phyloP scores from a whole-genome alignment of 2,329 filamentous ascomycete genomes.

The Scortechinia acanthostroma region DNA sequence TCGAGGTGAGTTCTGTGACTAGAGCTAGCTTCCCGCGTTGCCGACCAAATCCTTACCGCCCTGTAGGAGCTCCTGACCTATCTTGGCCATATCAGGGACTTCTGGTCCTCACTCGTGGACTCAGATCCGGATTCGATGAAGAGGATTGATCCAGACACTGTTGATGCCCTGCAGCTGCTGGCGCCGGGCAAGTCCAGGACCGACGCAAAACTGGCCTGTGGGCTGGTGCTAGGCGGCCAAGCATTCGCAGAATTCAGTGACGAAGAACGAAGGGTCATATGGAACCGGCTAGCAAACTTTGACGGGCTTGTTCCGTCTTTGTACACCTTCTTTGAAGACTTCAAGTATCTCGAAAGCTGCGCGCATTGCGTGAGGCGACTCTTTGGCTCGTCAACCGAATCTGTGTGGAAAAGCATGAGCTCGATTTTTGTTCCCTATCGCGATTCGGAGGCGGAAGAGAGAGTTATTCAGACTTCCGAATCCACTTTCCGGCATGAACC shows the following conservation, averaged over 20 bases:
- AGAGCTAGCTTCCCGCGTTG: neutral
- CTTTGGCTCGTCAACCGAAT: slow-evolving; percentile 5
- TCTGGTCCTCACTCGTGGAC: slow-evolving; percentile 18
- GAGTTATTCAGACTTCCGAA: slow-evolving; percentile 12
- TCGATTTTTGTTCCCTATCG: slow-evolving; percentile 6
- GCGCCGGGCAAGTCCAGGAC: slow-evolving; percentile 12
- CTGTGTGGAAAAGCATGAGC: slow-evolving; percentile 6
- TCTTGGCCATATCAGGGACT: slow-evolving; percentile 16
- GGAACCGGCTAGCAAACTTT: slow-evolving; percentile 9
- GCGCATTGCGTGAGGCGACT: slow-evolving; percentile 16
- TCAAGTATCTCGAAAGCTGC: slow-evolving; percentile 17
- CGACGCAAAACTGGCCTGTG: slow-evolving; percentile 13
- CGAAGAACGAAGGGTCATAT: slow-evolving; percentile 16
- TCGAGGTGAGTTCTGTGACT: slow-evolving; percentile 18
- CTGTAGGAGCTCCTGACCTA: slow-evolving; percentile 18
- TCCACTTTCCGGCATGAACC: slow-evolving; percentile 9
- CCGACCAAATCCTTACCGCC: slow-evolving; percentile 3
- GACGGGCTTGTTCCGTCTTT: slow-evolving; percentile 18
- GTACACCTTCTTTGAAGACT: slow-evolving; percentile 21
- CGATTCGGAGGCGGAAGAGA: slow-evolving; percentile 6
- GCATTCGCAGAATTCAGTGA: slow-evolving; percentile 17
- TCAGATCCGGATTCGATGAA: slow-evolving; percentile 12
- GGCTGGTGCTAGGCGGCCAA: slow-evolving; percentile 14
- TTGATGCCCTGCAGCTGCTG: slow-evolving; percentile 18
- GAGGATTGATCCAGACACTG: slow-evolving; percentile 15